Evolutionary conservation across 2,329 filamentous ascomycete genomes (phyloP), one percentile per base, ranked within the genome.

Genomic region (Phialocephala sp.): DNA sequence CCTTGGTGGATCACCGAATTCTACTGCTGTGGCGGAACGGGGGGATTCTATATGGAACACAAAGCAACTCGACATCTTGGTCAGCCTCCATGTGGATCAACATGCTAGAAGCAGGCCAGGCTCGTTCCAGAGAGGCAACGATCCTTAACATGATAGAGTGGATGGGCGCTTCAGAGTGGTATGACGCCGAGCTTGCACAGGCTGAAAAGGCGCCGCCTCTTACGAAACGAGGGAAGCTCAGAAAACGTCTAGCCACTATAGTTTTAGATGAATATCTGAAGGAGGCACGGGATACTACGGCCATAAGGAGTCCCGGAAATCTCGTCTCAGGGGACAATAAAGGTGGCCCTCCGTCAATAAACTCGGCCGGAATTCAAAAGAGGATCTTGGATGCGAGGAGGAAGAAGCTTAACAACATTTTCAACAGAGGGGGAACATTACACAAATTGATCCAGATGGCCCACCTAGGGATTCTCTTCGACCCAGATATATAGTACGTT

Each of bases 401-500:
- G 58, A 66, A 56, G 55, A 64, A 35, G 55, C 59, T 69, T 20
- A 63, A 58, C 50, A 65, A 61, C 4, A 60, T 61, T 63, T 63
- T 69, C 56, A 22, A 69, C 22, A 65, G 50, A 67, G 57, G 57
- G 37, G 65, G 57, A 69, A 67, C 24, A 63, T 59, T 69, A n/a
- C 56, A 39, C 56, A 63, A 65, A 50, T 45, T 69, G 27, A 22
- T 67, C 47, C 36, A 65, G 27, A 63, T 65, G 27, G 66, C 61
- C 1, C 52, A 56, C 60, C 50, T 69, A 32, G 60, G 62, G 22
- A 69, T 67, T 62, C 57, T 69, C 3, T 67, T 69, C 39, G 57
- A 69, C 62, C 54, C 35, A 59, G 20, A 66, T 66, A 68, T 68
- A 59, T 66, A 35, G 61, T 68, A 68, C 20, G 55, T 69, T 37